A percentile compares a stretch with the other conserved stretches of the same genome.
These are phyloP conservation scores for Myxozyma melibiosi DNA, from an alignment of 805 yeast species.

Conservation along the genomic window DNA sequence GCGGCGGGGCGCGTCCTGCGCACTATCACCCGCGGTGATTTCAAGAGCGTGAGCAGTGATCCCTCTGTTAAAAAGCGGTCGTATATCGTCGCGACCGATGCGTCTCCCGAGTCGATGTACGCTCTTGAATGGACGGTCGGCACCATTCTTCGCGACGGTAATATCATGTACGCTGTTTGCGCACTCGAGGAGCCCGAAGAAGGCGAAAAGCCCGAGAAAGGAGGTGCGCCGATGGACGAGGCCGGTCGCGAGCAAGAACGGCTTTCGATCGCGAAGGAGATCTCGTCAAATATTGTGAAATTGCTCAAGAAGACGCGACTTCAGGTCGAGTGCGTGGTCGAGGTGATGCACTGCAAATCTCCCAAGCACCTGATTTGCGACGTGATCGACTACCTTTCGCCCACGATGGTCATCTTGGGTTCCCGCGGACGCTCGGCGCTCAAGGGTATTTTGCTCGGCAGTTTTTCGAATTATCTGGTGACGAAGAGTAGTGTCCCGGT, in stretches of 20 bases:
- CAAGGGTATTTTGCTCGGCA: conserved; percentile 73
- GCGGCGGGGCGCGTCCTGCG: conserved; percentile 63
- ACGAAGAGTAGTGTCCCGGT: conserved; percentile 74
- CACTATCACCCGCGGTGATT: conserved; percentile 69
- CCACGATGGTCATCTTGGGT: conserved; percentile 74
- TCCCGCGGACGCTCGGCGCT: conserved; percentile 73
- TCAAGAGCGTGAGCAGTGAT: conserved; percentile 49
- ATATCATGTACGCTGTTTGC: conserved; percentile 69
- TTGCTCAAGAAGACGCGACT: conserved; percentile 65
- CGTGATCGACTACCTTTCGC: conserved; percentile 68
- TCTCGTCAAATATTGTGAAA: conserved; percentile 47
- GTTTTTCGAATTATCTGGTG: conserved; percentile 70
- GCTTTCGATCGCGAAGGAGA: conserved; percentile 42
- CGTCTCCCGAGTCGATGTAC: conserved; percentile 77
- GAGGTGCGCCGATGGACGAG: conserved; percentile 13
- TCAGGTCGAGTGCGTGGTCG: conserved; percentile 72
- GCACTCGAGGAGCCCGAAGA: conserved; percentile 43
- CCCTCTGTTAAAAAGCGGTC: conserved; percentile 48
- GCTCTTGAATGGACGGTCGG: conserved; percentile 91
- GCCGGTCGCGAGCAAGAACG: conserved; percentile 46
- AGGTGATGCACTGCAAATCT: conserved; percentile 73
- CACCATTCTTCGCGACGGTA: conserved; percentile 77
- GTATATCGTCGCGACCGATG: conserved; percentile 77
- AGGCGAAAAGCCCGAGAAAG: conserved; percentile 3
- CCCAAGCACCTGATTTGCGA: conserved; percentile 72